Evolutionary conservation across 2,329 filamentous ascomycete genomes (phyloP), one percentile per base, ranked within the genome.

Genomic region (Fusarium cyanostomum): DNA sequence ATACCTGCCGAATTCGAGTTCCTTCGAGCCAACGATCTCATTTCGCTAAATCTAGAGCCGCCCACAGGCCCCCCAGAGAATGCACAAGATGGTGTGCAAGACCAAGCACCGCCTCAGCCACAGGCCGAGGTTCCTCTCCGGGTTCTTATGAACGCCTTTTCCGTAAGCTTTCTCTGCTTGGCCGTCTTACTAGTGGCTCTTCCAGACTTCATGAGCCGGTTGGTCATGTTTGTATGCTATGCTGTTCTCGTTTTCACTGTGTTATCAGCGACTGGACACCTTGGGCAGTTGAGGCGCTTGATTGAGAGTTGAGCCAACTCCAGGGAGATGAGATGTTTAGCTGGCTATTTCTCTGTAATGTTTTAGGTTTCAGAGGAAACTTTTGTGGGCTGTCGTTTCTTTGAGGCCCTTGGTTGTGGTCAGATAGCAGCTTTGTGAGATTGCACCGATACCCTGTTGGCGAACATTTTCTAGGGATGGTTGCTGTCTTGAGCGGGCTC

Each of bases 1-100:
- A 82, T 83, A 33, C 80, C 86, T 35, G 70, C 77, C 8, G 90
- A 92, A 73, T 81, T 82, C 3, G 79, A 79, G 5, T 91, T 91
- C 67, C 80, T 91, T 6, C 81, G 86, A 8, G 38, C 44, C 21
- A 7, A 44, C 16, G 63, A 66, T 27, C 63, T 66, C 21, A 24
- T 64, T n/a, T 50, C 38, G 9, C 27, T 66, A 11, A 37, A 54
- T 7, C 54, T 38, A 13, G 43, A 37, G 13, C 35, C 48, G 26
- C 37, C 34, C n/a, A 18, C 57, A n/a, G 59, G 60, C 21, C 13
- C 50, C 24, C 46, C 30, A n/a, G 34, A 30, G 38, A 21, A 28
- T 35, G 37, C 12, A 31, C 24, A 26, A 16, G 27, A 44, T 43
- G 41, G 8, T n/a, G 37, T 12, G 8, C 33, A 8, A 26, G 11